Conservation (phyloP, 305 asterid species). For the Solanum aculeatissimum region DNA sequence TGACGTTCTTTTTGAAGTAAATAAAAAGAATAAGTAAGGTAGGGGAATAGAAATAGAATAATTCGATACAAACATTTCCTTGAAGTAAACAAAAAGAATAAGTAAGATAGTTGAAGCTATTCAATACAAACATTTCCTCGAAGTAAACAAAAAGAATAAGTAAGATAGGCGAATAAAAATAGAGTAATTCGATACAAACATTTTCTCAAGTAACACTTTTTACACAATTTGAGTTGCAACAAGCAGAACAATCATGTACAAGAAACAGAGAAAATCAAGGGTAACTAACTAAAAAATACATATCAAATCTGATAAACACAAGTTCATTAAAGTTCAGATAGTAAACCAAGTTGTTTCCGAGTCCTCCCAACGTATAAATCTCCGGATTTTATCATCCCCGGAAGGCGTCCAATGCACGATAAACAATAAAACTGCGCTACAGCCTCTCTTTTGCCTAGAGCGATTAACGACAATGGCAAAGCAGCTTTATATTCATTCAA, state of each 20-base stretch:
- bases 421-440: conserved; percentile 37
- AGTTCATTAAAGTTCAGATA: conserved; percentile 5
- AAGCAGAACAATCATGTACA: background rate
- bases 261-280: background rate
- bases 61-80: background rate
- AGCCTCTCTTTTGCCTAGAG: conserved; percentile 56
- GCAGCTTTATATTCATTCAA: conserved; percentile 52
- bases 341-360: conserved; percentile 47
- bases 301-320: background rate
- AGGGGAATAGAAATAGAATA: background rate
- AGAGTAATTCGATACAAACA: background rate
- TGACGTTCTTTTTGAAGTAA: background rate
- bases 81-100: background rate
- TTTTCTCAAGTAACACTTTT: background rate
- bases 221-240: background rate
- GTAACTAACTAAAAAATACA: background rate
- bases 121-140: no score
- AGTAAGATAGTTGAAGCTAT: background rate
- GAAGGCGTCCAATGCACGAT: conserved; percentile 45
- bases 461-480: conserved; percentile 43
- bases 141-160: no score
- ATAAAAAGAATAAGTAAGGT: background rate
- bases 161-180: no score
- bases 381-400: conserved; percentile 60
- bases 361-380: conserved; percentile 58